Percentiles rank a stretch among this genome's conserved stretches.
Conservation (phyloP, 148 eudicot species). For the Heliosperma pusillum region DNA sequence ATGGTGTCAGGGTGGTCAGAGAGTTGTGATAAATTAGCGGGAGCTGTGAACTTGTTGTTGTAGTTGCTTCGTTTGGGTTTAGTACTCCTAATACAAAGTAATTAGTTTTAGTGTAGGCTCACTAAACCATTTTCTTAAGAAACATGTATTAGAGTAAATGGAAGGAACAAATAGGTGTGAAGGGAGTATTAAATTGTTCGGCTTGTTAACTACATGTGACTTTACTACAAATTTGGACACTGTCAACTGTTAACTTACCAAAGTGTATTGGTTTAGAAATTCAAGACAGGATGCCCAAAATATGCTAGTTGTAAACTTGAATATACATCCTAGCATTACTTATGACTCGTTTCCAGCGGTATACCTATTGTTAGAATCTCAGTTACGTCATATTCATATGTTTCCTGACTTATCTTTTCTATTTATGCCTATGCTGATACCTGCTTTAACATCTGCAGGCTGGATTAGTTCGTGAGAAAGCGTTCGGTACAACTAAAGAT, state of each 20-base stretch:
- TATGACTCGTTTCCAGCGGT: not conserved
- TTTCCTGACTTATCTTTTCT: not conserved
- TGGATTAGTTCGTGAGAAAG: conserved; percentile 93
- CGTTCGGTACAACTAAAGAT: conserved; percentile 94
- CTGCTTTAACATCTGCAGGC: conserved; percentile 42
- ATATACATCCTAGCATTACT: not conserved
- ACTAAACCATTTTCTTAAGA: too few relatives aligned
- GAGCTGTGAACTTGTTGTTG: too few relatives aligned
- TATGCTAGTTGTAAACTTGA: not conserved
- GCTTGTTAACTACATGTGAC: not conserved
- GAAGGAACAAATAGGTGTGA: too few relatives aligned
- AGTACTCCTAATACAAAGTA: too few relatives aligned
- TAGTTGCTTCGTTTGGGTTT: too few relatives aligned
- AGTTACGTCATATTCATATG: not conserved
- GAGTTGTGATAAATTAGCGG: too few relatives aligned
- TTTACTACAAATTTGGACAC: not conserved
- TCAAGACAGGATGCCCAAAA: not conserved
- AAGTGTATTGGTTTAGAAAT: not conserved
- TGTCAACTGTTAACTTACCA: not conserved
- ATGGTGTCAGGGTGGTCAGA: too few relatives aligned
- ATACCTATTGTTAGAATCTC: not conserved
- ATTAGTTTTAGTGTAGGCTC: too few relatives aligned
- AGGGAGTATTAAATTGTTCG: too few relatives aligned
- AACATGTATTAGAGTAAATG: too few relatives aligned
- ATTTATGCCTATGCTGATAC: conserved; percentile 3